Conservation (phyloP, 2,329 filamentous ascomycete species). For the Macroventuria anomochaeta region DNA sequence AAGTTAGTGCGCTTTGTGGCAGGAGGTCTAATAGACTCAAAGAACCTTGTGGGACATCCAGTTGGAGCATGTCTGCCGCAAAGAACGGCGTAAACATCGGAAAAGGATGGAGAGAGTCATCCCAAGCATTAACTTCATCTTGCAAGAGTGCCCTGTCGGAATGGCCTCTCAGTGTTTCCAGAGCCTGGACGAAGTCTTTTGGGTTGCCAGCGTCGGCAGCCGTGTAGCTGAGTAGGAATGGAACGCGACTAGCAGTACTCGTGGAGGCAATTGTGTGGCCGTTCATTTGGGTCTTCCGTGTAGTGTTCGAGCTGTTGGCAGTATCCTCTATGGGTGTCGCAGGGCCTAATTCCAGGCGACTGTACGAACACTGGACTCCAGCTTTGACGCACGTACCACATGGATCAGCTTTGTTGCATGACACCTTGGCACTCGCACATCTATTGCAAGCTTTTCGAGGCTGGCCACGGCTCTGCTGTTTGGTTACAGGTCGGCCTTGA, state of each 20-base stretch:
- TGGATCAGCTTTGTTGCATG: background rate
- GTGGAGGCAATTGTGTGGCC: background rate
- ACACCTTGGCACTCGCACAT: background rate
- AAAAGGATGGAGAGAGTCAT: background rate
- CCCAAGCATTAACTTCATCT: background rate
- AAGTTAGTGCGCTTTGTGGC: background rate
- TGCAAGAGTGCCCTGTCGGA: background rate
- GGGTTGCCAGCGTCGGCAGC: background rate
- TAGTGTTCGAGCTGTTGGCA: background rate
- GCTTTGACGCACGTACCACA: background rate
- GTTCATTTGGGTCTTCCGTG: background rate
- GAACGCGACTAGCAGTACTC: background rate
- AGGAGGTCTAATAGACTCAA: background rate
- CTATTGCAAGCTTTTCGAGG: conserved; percentile 4
- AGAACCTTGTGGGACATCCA: background rate
- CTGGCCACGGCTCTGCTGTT: background rate
- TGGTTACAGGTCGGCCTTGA: background rate
- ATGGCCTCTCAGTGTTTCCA: background rate
- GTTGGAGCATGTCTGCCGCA: background rate
- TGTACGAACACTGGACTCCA: background rate
- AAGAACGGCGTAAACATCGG: background rate
- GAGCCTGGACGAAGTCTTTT: conserved; percentile 1
- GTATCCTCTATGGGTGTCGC: background rate
- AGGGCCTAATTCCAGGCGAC: background rate
- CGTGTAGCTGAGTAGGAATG: conserved; percentile 6